A percentile compares a stretch with the other conserved stretches of the same genome.
These are phyloP conservation scores for Glutinoglossum americanum DNA, from an alignment of 495 filamentous ascomycete genomes.

Conservation along the genomic window DNA sequence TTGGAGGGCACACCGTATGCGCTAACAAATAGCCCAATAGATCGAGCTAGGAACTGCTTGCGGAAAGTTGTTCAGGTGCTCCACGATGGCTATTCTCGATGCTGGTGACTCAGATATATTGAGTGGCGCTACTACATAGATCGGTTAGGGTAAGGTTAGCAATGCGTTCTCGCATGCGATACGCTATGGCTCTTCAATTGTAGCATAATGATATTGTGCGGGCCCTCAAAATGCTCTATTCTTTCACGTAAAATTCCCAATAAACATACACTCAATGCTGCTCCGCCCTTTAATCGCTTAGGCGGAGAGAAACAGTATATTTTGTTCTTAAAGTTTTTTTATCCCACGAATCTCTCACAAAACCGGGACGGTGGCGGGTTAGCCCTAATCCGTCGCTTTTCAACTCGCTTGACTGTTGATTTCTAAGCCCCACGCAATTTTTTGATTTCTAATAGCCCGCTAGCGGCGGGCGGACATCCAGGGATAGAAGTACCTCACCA, in stretches of 20 bases:
- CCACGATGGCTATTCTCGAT: slow-evolving; percentile 86
- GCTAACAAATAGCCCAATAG: slow-evolving; percentile 28
- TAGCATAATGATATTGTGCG: neutral
- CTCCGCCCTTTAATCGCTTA: neutral
- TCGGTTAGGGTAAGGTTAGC: neutral
- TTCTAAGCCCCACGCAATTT: neutral
- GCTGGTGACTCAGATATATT: slow-evolving; percentile 98
- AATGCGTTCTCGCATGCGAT: neutral
- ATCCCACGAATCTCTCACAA: neutral
- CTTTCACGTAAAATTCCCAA: neutral
- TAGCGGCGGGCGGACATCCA: neutral
- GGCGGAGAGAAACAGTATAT: too few relatives aligned
- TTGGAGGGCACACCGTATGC: slow-evolving; percentile 56
- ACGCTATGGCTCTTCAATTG: neutral
- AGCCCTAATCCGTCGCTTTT: neutral
- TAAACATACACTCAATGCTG: neutral
- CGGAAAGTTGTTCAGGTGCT: slow-evolving; percentile 79
- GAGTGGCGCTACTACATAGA: slow-evolving; percentile 38
- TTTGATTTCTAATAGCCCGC: neutral
- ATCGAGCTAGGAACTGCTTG: slow-evolving; percentile 91
- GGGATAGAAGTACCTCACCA: neutral
- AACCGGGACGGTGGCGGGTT: neutral
- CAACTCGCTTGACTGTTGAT: neutral
- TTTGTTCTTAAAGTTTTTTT: too few relatives aligned
- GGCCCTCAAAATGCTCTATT: neutral